These are phyloP conservation scores for Leccinum truebloodii DNA, from an alignment of 768 basidiomycete species.

Conservation along the genomic window DNA sequence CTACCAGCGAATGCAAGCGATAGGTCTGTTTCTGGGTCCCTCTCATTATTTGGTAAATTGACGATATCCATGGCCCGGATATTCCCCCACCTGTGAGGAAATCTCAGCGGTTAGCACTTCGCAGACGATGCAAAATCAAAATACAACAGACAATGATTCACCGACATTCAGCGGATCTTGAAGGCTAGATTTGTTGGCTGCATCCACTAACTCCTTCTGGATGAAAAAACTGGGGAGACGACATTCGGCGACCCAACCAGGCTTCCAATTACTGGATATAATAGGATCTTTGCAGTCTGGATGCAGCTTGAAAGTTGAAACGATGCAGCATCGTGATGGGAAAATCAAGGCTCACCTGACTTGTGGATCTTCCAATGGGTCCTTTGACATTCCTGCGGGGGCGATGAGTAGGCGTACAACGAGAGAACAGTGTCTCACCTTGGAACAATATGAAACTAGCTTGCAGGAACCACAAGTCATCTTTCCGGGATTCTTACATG, in stretches of 20 bases:
- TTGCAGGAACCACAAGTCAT: slow-evolving; percentile 34
- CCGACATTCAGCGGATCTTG: slow-evolving; percentile 31
- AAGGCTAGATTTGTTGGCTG: slow-evolving; percentile 7
- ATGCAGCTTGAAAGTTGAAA: neutral
- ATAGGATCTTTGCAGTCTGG: slow-evolving; percentile 28
- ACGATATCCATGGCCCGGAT: slow-evolving; percentile 37
- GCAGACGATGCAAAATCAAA: neutral
- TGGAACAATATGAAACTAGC: slow-evolving; percentile 48
- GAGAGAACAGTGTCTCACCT: slow-evolving; percentile 6
- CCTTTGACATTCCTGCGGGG: slow-evolving; percentile 41
- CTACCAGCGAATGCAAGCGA: slow-evolving; percentile 28
- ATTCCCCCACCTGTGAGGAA: slow-evolving; percentile 34
- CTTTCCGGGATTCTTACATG: slow-evolving; percentile 35
- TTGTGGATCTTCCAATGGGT: slow-evolving; percentile 45
- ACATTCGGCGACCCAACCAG: slow-evolving; percentile 23
- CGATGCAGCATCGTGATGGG: neutral
- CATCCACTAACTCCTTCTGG: neutral
- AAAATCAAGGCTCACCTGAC: slow-evolving; percentile 24
- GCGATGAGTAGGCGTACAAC: neutral
- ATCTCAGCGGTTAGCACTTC: neutral
- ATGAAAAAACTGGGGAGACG: slow-evolving; percentile 23
- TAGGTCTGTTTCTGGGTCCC: slow-evolving; percentile 17
- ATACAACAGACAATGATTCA: slow-evolving; percentile 21
- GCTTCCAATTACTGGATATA: slow-evolving; percentile 20
- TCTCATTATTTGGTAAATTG: slow-evolving; percentile 27